Evolutionary conservation across 371 early-diverging fungal species (phyloP).

Genomic region (Mortierella sp.): DNA sequence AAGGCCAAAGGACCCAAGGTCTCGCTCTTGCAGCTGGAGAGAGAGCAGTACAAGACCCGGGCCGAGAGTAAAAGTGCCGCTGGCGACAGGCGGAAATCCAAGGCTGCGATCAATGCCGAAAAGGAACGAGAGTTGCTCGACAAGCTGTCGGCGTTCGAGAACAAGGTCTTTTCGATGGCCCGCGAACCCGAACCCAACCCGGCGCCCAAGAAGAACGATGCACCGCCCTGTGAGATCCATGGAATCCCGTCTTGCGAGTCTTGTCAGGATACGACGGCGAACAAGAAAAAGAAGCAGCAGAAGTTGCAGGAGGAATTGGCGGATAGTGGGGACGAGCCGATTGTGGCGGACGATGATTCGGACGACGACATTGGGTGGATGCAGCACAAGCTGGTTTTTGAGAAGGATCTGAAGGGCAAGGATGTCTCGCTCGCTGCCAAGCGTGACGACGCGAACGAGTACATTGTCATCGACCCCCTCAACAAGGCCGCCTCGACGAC

Average conservation of each 20-base stretch:
- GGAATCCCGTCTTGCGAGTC: constrained; percentile 77
- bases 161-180: constrained; percentile 41
- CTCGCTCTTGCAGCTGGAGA: constrained; percentile 66
- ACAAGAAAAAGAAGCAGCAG: constrained; percentile 11
- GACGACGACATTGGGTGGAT: constrained; percentile 77
- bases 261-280: constrained; percentile 60
- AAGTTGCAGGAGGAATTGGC: background rate
- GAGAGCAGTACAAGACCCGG: constrained; percentile 65
- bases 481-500: constrained; percentile 41
- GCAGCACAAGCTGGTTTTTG: constrained; percentile 76
- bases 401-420: constrained; percentile 76
- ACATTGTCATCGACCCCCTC: constrained; percentile 81
- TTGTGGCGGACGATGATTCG: constrained; percentile 20
- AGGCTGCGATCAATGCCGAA: constrained; percentile 6
- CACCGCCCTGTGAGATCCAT: constrained; percentile 70
- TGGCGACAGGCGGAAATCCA: constrained; percentile 42
- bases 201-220: constrained; percentile 50
- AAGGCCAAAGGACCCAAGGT: constrained; percentile 56
- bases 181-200: constrained; percentile 46
- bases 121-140: constrained; percentile 53
- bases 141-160: constrained; percentile 62
- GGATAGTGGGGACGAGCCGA: constrained; percentile 1
- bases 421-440: constrained; percentile 66
- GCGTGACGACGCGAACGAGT: constrained; percentile 77
- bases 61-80: constrained; percentile 58